Conservation (phyloP, 1,139 yeast species). For the Suhomyces chickasaworum region DNA sequence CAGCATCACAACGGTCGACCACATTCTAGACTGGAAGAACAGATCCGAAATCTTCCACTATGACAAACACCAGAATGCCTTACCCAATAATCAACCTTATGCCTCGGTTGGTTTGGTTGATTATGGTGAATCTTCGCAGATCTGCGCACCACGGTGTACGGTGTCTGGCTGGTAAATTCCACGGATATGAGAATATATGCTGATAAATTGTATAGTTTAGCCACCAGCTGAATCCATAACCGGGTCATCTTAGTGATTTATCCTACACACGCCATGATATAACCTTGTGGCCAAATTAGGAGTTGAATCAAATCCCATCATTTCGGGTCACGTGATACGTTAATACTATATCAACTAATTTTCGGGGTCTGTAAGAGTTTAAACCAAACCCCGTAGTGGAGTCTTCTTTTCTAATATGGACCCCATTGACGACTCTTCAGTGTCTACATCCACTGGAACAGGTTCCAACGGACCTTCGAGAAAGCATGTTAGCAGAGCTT, state of each 20-base stretch:
- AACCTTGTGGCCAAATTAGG: not conserved
- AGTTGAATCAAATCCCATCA: not conserved
- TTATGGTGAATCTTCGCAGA: not conserved
- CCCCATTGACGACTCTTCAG: not conserved
- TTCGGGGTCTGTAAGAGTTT: conserved; percentile 3
- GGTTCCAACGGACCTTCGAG: conserved; percentile 3
- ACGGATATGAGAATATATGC: no score
- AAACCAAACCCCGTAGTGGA: conserved; percentile 4
- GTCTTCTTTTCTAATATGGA: conserved; percentile 1
- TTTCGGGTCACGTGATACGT: not conserved
- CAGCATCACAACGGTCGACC: not conserved
- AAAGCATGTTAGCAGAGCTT: conserved; percentile 37
- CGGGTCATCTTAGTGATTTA: no score
- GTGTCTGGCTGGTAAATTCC: no score
- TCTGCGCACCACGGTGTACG: no score
- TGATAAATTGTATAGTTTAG: no score
- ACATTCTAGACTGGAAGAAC: not conserved
- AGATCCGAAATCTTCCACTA: no score
- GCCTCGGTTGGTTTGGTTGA: not conserved
- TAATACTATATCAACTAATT: not conserved
- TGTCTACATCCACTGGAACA: not conserved
- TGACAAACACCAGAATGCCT: no score
- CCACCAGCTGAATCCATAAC: no score
- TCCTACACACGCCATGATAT: not conserved
- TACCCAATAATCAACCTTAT: no score